A percentile compares a stretch with the other conserved stretches of the same genome.
phyloP scores from a whole-genome alignment of 2,329 filamentous ascomycete genomes.

The Colletotrichum tanaceti region DNA sequence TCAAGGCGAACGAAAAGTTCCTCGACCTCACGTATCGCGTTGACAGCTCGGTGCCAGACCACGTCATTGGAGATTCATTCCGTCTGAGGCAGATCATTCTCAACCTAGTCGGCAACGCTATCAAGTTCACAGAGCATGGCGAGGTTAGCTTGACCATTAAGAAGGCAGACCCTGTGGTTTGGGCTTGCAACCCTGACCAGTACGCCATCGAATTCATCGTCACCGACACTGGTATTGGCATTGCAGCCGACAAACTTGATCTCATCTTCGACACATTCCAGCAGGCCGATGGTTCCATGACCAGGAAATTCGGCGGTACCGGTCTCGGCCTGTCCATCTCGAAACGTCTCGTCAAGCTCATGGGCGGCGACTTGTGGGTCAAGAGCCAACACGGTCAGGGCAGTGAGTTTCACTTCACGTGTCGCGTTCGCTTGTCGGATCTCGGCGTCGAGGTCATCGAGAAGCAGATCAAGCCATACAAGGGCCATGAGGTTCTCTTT shows the following conservation, averaged over 20 bases:
- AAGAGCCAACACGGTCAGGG: conserved; percentile 91
- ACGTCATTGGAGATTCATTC: conserved; percentile 96
- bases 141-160: conserved; percentile 96
- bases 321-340: conserved; percentile 95
- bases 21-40: conserved; percentile 93
- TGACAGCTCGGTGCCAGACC: conserved; percentile 91
- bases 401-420: conserved; percentile 97
- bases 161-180: conserved; percentile 70
- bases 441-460: conserved; percentile 82
- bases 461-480: conserved; percentile 89
- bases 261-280: conserved; percentile 99
- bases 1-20: conserved; percentile 96
- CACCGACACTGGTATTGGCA: conserved; percentile 95
- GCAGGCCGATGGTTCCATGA: conserved; percentile 97
- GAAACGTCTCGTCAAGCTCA: conserved; percentile 91
- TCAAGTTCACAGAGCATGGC: conserved; percentile 98
- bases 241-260: conserved; percentile 93
- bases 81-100: conserved; percentile 95
- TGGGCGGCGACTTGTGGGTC: conserved; percentile 97
- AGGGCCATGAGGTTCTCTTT: conserved; percentile 90
- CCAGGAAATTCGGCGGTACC: conserved; percentile 93
- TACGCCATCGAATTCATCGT: conserved; percentile 97
- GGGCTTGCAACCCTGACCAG: conserved; percentile 76
- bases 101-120: conserved; percentile 96
- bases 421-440: conserved; percentile 85